These are phyloP conservation scores for Daldinia concentrica DNA, from an alignment of 495 filamentous ascomycete genomes.

Conservation along the genomic window DNA sequence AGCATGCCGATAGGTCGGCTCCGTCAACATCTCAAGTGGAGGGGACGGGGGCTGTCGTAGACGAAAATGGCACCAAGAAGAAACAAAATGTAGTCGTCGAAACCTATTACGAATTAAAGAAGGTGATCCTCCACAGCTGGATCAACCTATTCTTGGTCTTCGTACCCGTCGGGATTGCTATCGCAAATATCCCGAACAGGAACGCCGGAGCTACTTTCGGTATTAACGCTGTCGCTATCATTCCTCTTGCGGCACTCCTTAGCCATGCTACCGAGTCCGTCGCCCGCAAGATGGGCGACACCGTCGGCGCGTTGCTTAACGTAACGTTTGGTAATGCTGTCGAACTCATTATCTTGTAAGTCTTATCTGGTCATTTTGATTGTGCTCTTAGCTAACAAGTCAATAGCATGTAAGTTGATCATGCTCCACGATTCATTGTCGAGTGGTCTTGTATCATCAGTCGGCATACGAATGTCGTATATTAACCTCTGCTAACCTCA, in stretches of 20 bases:
- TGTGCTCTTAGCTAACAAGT: constrained; percentile 28
- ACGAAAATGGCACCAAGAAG: constrained; percentile 44
- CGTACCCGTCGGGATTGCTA: constrained; percentile 79
- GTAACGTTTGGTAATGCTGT: constrained; percentile 92
- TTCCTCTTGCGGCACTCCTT: constrained; percentile 82
- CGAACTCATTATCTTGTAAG: constrained; percentile 85
- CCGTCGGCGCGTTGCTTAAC: constrained; percentile 82
- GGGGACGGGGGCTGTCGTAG: constrained; percentile 66
- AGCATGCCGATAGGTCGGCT: constrained; percentile 44
- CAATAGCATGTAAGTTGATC: constrained; percentile 49
- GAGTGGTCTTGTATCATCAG: neutral
- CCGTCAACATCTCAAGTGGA: constrained; percentile 60
- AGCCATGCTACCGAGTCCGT: constrained; percentile 85
- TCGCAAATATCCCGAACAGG: constrained; percentile 57
- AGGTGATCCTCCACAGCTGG: constrained; percentile 72
- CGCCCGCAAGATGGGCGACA: constrained; percentile 79
- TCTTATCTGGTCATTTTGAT: neutral
- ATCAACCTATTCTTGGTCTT: constrained; percentile 82
- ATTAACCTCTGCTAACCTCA: constrained; percentile 27
- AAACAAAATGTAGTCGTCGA: constrained; percentile 57
- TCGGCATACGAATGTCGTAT: neutral
- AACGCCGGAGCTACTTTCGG: constrained; percentile 66
- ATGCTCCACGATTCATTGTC: neutral
- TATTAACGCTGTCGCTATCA: constrained; percentile 84
- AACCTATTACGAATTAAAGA: constrained; percentile 61